Evolutionary conservation across 1,284 basidiomycete species (phyloP).

Genomic region (Marasmius fiardii): DNA sequence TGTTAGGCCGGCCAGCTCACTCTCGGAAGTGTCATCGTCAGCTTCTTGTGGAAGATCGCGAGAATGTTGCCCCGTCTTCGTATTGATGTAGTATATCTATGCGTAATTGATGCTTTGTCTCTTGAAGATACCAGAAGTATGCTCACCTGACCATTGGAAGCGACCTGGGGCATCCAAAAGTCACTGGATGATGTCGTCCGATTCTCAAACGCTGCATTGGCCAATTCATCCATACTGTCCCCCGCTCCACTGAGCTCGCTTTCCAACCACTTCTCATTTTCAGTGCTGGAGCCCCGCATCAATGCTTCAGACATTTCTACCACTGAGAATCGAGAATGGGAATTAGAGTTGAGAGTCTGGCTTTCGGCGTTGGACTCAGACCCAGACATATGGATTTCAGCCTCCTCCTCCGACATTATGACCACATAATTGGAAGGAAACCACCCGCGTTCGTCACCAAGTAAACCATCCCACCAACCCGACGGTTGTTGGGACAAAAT

Average conservation of each 20-base stretch:
- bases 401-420: slow-evolving; percentile 77
- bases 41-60: slow-evolving; percentile 79
- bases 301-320: slow-evolving; percentile 50
- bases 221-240: slow-evolving; percentile 23
- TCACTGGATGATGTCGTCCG: slow-evolving; percentile 53
- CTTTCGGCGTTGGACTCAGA: slow-evolving; percentile 38
- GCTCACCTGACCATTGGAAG: slow-evolving; percentile 69
- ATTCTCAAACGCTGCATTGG: slow-evolving; percentile 20
- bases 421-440: slow-evolving; percentile 96
- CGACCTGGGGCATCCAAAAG: slow-evolving; percentile 79
- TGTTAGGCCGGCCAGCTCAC: slow-evolving; percentile 54
- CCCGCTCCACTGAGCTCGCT: slow-evolving; percentile 30
- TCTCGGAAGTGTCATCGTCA: slow-evolving; percentile 59
- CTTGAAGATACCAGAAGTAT: slow-evolving; percentile 8
- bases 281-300: slow-evolving; percentile 39
- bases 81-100: slow-evolving; percentile 93
- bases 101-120: slow-evolving; percentile 9
- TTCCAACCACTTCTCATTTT: slow-evolving; percentile 47
- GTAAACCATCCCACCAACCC: slow-evolving; percentile 98
- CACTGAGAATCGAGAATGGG: slow-evolving; percentile 28
- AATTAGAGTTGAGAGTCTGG: slow-evolving; percentile 19
- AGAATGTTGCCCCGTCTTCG: slow-evolving; percentile 83
- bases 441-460: slow-evolving; percentile 91
- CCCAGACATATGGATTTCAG: slow-evolving; percentile 58
- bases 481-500: slow-evolving; percentile 89